Percentiles rank a stretch among this genome's conserved stretches.
These are phyloP conservation scores for Trebouxia sp. DNA, from an alignment of 139 green algal species.

Conservation along the genomic window DNA sequence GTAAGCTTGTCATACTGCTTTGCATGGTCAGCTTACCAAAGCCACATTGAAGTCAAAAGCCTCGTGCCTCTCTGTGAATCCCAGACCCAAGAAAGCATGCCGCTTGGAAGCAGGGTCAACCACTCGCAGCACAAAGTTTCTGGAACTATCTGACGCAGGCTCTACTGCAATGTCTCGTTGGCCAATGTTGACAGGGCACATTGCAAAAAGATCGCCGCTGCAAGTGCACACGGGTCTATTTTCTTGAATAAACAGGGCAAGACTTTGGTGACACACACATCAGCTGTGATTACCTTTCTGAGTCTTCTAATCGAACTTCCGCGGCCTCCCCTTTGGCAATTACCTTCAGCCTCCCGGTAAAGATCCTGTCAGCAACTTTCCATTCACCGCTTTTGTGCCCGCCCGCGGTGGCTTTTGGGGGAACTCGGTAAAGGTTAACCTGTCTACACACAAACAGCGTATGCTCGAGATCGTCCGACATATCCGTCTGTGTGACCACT, in stretches of 20 bases:
- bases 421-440: slow-evolving; percentile 58
- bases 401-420: slow-evolving; percentile 36
- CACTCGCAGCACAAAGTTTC: slow-evolving; percentile 82
- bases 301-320: slow-evolving; percentile 68
- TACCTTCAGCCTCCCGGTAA: slow-evolving; percentile 53
- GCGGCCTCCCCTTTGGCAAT: slow-evolving; percentile 41
- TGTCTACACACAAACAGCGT: slow-evolving; percentile 47
- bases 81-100: slow-evolving; percentile 80
- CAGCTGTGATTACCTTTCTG: slow-evolving; percentile 37
- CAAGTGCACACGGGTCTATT: no score
- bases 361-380: slow-evolving; percentile 63
- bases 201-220: slow-evolving; percentile 76
- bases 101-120: slow-evolving; percentile 63
- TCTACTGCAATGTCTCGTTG: slow-evolving; percentile 63
- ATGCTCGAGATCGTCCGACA: slow-evolving; percentile 36
- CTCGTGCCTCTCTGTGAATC: slow-evolving; percentile 68
- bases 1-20: neutral
- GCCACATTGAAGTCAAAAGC: slow-evolving; percentile 90
- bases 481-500: no score
- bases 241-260: no score
- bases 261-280: no score
- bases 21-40: slow-evolving; percentile 62
- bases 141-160: slow-evolving; percentile 57
- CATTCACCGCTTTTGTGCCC: slow-evolving; percentile 62
- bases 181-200: slow-evolving; percentile 64